A percentile compares a stretch with the other conserved stretches of the same genome.
These are phyloP conservation scores for Diaporthe eres DNA, from an alignment of 2,329 filamentous ascomycete genomes.

Conservation along the genomic window DNA sequence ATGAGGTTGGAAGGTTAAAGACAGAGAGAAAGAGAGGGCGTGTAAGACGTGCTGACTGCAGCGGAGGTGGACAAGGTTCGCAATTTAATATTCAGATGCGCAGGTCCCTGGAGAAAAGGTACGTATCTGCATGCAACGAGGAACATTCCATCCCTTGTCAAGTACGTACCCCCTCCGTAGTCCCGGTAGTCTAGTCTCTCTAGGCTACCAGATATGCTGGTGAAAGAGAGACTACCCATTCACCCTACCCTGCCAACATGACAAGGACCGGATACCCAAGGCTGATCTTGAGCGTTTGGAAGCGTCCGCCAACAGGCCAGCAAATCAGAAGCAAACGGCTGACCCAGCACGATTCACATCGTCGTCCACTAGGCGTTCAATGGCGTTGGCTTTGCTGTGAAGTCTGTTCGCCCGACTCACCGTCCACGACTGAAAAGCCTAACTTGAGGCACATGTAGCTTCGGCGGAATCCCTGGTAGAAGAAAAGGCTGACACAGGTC, in stretches of 20 bases:
- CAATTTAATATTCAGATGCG: constrained; percentile 34
- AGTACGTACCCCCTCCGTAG: background rate
- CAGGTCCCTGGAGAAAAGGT: background rate
- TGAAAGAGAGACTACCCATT: background rate
- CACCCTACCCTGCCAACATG: background rate
- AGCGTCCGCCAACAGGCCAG: background rate
- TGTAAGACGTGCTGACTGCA: constrained; percentile 8
- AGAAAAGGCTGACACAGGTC: constrained; percentile 21
- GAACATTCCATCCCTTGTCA: constrained; percentile 19
- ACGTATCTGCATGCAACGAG: constrained; percentile 23
- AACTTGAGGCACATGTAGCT: constrained; percentile 10
- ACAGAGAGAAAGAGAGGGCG: constrained; percentile 3
- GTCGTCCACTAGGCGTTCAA: background rate
- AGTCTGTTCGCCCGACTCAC: constrained; percentile 18
- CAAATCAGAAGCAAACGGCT: background rate
- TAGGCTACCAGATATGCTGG: background rate
- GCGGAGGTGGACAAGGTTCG: constrained; percentile 24
- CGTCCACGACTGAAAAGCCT: constrained; percentile 7
- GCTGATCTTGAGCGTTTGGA: background rate
- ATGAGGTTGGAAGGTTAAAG: constrained; percentile 2
- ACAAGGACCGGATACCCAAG: background rate
- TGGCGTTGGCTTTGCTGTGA: background rate
- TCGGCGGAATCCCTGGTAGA: background rate
- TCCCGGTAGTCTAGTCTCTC: background rate
- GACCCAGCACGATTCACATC: background rate